Conservation (phyloP, 495 filamentous ascomycete species). For the Xylaria curta region DNA sequence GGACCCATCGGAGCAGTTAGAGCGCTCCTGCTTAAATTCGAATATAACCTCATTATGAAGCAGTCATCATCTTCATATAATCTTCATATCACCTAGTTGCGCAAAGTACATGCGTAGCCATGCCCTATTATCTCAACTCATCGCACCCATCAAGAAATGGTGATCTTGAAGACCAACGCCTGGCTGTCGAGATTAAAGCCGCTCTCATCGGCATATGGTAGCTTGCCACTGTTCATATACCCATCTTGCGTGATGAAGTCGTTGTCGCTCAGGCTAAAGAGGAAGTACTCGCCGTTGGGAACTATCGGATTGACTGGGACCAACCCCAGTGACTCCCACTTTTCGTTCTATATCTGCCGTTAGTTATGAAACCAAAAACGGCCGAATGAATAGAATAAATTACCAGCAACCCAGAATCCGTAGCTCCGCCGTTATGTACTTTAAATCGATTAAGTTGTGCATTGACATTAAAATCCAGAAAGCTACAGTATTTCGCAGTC, state of each 20-base stretch:
- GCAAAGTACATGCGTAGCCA: background rate
- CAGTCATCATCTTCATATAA: background rate
- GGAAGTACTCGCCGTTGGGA: constrained; percentile 65
- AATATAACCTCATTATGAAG: background rate
- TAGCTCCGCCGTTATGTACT: constrained; percentile 65
- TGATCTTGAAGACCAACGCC: constrained; percentile 74
- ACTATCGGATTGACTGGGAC: constrained; percentile 62
- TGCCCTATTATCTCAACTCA: background rate
- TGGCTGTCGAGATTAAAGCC: constrained; percentile 73
- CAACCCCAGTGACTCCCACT: constrained; percentile 77
- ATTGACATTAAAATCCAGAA: constrained; percentile 77
- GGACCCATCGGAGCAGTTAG: background rate
- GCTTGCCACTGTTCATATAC: constrained; percentile 66
- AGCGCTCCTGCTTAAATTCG: background rate
- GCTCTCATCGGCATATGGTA: constrained; percentile 65
- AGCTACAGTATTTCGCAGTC: constrained; percentile 70
- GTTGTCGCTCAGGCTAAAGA: constrained; percentile 76
- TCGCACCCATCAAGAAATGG: constrained; percentile 23
- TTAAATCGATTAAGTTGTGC: constrained; percentile 70
- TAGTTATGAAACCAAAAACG: background rate
- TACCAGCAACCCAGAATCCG: constrained; percentile 36
- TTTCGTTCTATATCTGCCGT: constrained; percentile 63
- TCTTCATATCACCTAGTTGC: background rate
- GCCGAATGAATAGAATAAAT: background rate
- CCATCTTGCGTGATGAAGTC: constrained; percentile 84